Conservation (phyloP, 306 rosid species). For the Quercus glauca region DNA sequence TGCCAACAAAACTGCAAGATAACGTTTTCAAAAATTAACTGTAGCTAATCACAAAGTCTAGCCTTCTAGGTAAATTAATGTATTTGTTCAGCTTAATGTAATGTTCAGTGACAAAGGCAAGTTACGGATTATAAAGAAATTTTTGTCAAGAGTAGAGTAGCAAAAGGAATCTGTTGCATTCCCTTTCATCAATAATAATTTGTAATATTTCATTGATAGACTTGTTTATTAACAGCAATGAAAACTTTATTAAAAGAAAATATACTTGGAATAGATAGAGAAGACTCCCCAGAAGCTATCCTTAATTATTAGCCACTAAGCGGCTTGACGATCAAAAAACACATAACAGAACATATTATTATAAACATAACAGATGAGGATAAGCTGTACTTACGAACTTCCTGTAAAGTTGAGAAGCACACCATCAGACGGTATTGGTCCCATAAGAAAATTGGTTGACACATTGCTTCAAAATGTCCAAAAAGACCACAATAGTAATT, state of each 20-base stretch:
- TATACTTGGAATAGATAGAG: background rate
- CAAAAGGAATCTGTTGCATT: background rate
- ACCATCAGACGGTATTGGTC: slow-evolving; percentile 86
- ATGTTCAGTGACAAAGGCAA: slow-evolving; percentile 2
- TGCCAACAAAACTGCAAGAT: slow-evolving; percentile 76
- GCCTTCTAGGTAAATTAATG: background rate
- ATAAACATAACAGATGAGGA: slow-evolving; percentile 21
- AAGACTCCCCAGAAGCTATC: background rate
- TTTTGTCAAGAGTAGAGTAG: background rate
- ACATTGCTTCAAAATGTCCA: slow-evolving; percentile 58
- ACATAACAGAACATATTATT: background rate
- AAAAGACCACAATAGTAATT: slow-evolving; percentile 17
- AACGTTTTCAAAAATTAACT: background rate
- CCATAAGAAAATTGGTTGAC: slow-evolving; percentile 92
- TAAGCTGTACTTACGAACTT: slow-evolving; percentile 72
- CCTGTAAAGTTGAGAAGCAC: slow-evolving; percentile 65
- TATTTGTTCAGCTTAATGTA: slow-evolving; percentile 3
- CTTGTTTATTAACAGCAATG: background rate
- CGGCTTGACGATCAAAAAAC: slow-evolving; percentile 5
- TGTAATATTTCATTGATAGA: background rate
- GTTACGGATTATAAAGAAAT: background rate
- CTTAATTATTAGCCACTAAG: background rate
- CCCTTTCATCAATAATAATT: background rate
- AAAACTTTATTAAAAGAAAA: background rate
- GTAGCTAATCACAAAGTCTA: background rate